Evolutionary conservation across 2,329 filamentous ascomycete species (phyloP), one percentile per base, ranked within the genome.

Genomic region (Ophiostoma piceae): DNA sequence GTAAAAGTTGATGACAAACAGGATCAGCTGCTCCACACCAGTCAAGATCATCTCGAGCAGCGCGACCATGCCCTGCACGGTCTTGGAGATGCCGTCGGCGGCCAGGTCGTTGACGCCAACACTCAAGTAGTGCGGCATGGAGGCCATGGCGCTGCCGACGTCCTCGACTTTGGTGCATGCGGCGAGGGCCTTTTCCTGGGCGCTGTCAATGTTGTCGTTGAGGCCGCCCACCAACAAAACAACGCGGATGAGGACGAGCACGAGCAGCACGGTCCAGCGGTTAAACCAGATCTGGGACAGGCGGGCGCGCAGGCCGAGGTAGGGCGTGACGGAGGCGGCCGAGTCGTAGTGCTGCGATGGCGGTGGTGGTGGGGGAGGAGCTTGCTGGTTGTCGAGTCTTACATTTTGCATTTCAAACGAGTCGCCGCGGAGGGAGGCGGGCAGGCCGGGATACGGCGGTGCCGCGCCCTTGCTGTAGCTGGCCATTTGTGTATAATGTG

Each of bases 251-350:
- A 99, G 88, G 70, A 98, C 89, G 69, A 99, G 88, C 71, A 97
- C 79, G 66, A 98, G 84, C 66, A 99, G 85, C 71, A 98, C 84
- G 54, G 95, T 98, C 95, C 95, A 99, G 79, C 92, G 88, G 83
- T 99, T 98, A 82, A 99, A 89, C 93, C 94, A 97, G 79, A 96
- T 86, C 83, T 99, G 95, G 68, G 95, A 98, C 76, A 98, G 85
- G 76, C 94, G 90, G 75, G 94, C 90, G 76, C 89, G 88, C 77
- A 97, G 88, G 75, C 94, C 93, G 73, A 99, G 90, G 79, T 98
- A 98, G 72, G 95, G 94, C 73, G 93, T 97, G 77, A 91, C 85
- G 77, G 87, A 87, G 78, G 87, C 87, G 79, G 87, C 85, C 73
- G 90, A 88, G 78, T 84, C 84, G 78, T 74, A 72, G 62, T 65